Percentiles rank a stretch among this genome's conserved stretches.
Evolutionary conservation across 192 early-diverging fungal genomes (phyloP).

Genomic region (Chytriomyces sp.): DNA sequence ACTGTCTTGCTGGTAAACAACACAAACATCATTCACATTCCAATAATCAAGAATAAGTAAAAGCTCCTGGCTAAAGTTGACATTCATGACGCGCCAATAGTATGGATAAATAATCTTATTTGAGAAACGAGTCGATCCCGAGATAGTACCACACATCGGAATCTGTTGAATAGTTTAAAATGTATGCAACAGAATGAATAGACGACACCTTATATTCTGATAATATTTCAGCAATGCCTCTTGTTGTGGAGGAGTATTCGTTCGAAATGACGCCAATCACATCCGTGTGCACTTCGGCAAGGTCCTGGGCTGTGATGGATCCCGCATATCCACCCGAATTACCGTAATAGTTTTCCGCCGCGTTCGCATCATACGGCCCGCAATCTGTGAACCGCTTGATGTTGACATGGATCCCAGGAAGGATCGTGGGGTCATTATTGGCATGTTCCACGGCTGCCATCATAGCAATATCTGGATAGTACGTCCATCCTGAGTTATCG

Average conservation of each 20-base stretch:
- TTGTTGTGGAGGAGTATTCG: background rate
- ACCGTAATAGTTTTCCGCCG: background rate
- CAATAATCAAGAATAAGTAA: too few relatives aligned
- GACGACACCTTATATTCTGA: slow-evolving; percentile 6
- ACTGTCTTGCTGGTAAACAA: too few relatives aligned
- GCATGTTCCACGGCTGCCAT: background rate
- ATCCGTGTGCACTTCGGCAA: background rate
- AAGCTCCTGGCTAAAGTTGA: too few relatives aligned
- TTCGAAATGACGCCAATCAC: slow-evolving; percentile 5
- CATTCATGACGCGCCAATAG: too few relatives aligned
- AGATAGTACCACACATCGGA: too few relatives aligned
- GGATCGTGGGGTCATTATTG: background rate
- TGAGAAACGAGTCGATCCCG: too few relatives aligned
- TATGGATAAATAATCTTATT: too few relatives aligned
- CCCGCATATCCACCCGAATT: slow-evolving; percentile 1
- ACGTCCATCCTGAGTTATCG: background rate
- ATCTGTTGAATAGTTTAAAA: too few relatives aligned
- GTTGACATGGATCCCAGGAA: background rate
- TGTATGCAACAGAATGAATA: too few relatives aligned
- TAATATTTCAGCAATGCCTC: background rate
- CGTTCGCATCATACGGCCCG: background rate
- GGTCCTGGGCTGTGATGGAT: background rate
- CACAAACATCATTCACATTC: too few relatives aligned
- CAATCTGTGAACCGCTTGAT: slow-evolving; percentile 8
- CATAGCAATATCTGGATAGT: slow-evolving; percentile 5